Evolutionary conservation across 2,329 filamentous ascomycete genomes (phyloP).

Genomic region (Alternaria arbusti): DNA sequence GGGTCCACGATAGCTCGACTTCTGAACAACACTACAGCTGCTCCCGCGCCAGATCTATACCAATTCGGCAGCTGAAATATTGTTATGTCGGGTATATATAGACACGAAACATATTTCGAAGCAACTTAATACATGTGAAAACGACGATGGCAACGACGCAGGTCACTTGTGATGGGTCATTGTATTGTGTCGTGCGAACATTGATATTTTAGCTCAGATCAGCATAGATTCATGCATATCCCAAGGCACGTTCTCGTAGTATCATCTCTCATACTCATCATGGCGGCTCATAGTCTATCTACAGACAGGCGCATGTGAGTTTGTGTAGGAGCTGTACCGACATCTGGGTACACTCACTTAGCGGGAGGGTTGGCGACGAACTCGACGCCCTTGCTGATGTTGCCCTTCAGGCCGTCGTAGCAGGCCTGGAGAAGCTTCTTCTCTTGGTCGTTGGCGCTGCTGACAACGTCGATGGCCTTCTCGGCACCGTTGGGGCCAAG

Average conservation of each 20-base stretch:
- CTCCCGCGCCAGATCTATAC: neutral
- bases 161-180: neutral
- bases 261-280: constrained; percentile 17
- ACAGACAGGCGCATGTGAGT: constrained; percentile 8
- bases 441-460: constrained; percentile 81
- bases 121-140: neutral
- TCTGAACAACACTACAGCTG: neutral
- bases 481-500: constrained; percentile 86
- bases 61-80: neutral
- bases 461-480: constrained; percentile 82
- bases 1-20: constrained; percentile 14
- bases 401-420: constrained; percentile 81
- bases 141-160: neutral
- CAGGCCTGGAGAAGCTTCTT: constrained; percentile 81
- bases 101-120: neutral
- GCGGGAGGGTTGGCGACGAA: constrained; percentile 83
- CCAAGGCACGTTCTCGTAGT: constrained; percentile 15
- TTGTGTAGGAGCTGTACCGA: neutral
- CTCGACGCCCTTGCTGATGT: constrained; percentile 91
- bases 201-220: constrained; percentile 7
- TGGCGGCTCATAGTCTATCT: constrained; percentile 28
- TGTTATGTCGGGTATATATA: neutral
- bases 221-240: constrained; percentile 12
- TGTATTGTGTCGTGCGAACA: neutral
- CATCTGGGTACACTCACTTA: constrained; percentile 37